These are phyloP conservation scores for Fusarium verticillioides DNA, from an alignment of 2,329 filamentous ascomycete genomes.

Conservation along the genomic window DNA sequence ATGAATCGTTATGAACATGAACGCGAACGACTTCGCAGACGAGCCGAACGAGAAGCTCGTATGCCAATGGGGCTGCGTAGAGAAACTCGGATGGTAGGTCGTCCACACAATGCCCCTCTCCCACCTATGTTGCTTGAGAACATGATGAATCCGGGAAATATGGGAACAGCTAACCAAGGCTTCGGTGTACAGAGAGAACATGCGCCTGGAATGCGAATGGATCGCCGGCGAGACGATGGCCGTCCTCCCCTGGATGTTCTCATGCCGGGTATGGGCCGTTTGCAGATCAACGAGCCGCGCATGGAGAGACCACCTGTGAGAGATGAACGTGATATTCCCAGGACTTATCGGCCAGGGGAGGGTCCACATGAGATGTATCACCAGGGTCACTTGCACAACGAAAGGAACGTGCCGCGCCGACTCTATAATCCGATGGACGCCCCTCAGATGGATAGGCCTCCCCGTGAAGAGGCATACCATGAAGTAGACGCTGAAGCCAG, in stretches of 20 bases:
- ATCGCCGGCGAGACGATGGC: neutral
- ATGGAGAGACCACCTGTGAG: neutral
- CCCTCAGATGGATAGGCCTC: neutral
- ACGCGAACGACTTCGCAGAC: neutral
- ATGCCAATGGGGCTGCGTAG: neutral
- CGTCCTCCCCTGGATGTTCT: neutral
- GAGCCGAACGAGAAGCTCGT: neutral
- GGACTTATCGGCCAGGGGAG: neutral
- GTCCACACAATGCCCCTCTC: neutral
- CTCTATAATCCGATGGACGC: neutral
- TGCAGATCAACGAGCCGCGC: neutral
- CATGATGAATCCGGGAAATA: fast-evolving
- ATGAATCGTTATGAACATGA: neutral
- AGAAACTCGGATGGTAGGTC: neutral
- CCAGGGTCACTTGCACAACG: neutral
- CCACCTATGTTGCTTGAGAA: neutral
- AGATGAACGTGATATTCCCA: neutral
- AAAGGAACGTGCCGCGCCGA: neutral
- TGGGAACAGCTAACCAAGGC: neutral
- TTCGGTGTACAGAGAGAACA: neutral
- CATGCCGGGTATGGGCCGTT: neutral
- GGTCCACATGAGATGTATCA: neutral
- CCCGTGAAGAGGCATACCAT: neutral
- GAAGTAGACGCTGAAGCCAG: neutral
- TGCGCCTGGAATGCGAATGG: neutral